A percentile compares a stretch with the other conserved stretches of the same genome.
Conservation (phyloP, 139 green algal species). For the Edaphochlamys debaryana region DNA sequence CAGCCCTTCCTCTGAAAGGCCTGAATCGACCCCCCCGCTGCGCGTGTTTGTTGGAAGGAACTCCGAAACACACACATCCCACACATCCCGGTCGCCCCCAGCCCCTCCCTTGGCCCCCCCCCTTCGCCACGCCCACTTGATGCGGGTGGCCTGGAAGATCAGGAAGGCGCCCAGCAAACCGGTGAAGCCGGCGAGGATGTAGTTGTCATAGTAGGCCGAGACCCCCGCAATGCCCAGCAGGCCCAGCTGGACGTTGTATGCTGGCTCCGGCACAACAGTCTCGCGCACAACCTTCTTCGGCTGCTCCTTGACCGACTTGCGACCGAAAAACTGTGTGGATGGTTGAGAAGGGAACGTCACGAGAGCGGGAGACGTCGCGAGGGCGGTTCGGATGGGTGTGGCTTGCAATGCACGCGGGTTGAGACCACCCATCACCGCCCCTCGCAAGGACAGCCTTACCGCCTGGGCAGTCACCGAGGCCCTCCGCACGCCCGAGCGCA, state of each 20-base stretch:
- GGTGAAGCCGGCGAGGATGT: conserved; percentile 45
- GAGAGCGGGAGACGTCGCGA: no score
- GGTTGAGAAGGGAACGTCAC: no score
- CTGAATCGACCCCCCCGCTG: no score
- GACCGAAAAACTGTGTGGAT: not conserved
- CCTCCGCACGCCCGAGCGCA: conserved; percentile 9
- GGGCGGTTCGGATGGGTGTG: no score
- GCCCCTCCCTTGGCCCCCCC: no score
- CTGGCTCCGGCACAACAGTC: conserved; percentile 49
- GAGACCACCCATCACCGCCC: no score
- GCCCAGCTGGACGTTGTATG: conserved; percentile 61
- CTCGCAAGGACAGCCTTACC: no score
- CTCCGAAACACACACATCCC: no score
- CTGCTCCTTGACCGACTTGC: not conserved
- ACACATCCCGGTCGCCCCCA: no score
- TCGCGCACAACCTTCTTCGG: conserved; percentile 13
- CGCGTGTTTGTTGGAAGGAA: no score
- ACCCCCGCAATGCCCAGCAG: conserved; percentile 37
- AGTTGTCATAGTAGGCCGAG: conserved; percentile 49
- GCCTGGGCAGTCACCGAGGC: not conserved
- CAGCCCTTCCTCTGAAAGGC: no score
- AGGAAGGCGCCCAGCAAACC: conserved; percentile 82
- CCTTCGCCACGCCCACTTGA: no score
- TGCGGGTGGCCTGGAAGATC: conserved; percentile 74
- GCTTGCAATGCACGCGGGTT: not conserved